Evolutionary conservation across 495 filamentous ascomycete species (phyloP).

Genomic region (Hyaloscypha finlandica): DNA sequence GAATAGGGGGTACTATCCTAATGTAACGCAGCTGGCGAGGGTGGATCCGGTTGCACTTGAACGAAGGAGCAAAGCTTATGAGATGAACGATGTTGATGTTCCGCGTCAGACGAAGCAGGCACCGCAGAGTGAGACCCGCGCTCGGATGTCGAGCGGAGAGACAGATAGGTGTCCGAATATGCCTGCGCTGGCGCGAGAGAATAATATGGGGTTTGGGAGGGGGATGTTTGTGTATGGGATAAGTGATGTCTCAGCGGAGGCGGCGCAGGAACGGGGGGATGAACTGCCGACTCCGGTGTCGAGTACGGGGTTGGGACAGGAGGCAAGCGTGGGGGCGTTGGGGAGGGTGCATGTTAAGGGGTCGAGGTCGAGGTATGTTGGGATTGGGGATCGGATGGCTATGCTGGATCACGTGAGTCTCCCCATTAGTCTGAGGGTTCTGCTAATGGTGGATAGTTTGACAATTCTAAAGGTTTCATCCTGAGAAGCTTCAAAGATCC

Average conservation of each 20-base stretch:
- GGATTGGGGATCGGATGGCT: constrained; percentile 23
- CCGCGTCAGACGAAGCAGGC: background rate
- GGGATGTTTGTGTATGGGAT: background rate
- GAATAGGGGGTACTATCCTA: background rate
- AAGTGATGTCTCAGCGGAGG: background rate
- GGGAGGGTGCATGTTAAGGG: constrained; percentile 26
- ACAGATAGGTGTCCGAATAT: background rate
- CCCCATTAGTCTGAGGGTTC: background rate
- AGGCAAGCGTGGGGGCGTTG: background rate
- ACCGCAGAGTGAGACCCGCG: background rate
- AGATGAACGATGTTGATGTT: background rate
- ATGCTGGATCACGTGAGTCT: constrained; percentile 28
- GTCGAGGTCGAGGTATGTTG: constrained; percentile 19
- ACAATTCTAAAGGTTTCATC: constrained; percentile 26
- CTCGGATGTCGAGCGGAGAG: background rate
- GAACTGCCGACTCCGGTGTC: constrained; percentile 6
- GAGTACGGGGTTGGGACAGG: background rate
- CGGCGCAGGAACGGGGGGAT: no score
- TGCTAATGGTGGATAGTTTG: constrained; percentile 22
- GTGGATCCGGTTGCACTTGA: background rate
- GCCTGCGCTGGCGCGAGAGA: background rate
- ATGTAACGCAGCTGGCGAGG: background rate
- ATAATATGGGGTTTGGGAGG: background rate
- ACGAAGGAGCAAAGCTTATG: background rate
- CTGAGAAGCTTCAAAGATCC: constrained; percentile 8